Evolutionary conservation across 2,329 filamentous ascomycete species (phyloP).

Genomic region (Colletotrichum sublineola): DNA sequence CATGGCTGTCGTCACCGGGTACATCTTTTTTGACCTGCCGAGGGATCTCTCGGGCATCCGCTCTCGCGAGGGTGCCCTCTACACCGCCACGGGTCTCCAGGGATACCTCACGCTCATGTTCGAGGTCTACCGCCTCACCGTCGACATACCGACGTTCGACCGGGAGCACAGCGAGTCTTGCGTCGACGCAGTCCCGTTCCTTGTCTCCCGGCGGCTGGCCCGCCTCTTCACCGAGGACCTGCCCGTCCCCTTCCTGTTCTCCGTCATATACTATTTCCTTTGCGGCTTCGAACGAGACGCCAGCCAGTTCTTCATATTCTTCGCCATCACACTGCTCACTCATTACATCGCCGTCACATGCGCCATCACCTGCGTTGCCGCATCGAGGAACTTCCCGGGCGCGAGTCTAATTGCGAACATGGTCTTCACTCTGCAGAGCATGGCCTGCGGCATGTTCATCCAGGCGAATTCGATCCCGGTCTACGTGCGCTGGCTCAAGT

Average conservation of each 20-base stretch:
- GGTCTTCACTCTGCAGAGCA: constrained; percentile 78
- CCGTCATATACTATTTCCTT: constrained; percentile 83
- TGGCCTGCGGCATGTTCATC: constrained; percentile 83
- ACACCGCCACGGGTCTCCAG: constrained; percentile 78
- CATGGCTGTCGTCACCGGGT: constrained; percentile 80
- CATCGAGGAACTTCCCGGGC: constrained; percentile 76
- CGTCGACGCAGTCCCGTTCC: constrained; percentile 76
- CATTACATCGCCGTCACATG: constrained; percentile 82
- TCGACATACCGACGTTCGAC: constrained; percentile 82
- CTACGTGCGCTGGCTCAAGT: constrained; percentile 84
- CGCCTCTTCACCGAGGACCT: constrained; percentile 79
- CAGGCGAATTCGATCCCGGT: constrained; percentile 80
- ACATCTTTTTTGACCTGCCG: constrained; percentile 77
- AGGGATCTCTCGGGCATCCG: constrained; percentile 78
- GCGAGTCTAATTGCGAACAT: constrained; percentile 81
- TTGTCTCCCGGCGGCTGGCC: constrained; percentile 77
- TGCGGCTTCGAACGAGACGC: constrained; percentile 76
- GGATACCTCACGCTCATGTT: constrained; percentile 83
- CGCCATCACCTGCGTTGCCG: constrained; percentile 75
- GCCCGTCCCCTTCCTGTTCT: constrained; percentile 78
- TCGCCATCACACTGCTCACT: constrained; percentile 74
- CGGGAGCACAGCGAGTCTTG: constrained; percentile 81
- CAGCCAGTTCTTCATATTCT: constrained; percentile 78
- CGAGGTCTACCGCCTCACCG: constrained; percentile 80
- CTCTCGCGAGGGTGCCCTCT: constrained; percentile 79